Base-by-base conservation (phyloP, 805 yeast species). In the Nakazawaea wyomingensis region DNA sequence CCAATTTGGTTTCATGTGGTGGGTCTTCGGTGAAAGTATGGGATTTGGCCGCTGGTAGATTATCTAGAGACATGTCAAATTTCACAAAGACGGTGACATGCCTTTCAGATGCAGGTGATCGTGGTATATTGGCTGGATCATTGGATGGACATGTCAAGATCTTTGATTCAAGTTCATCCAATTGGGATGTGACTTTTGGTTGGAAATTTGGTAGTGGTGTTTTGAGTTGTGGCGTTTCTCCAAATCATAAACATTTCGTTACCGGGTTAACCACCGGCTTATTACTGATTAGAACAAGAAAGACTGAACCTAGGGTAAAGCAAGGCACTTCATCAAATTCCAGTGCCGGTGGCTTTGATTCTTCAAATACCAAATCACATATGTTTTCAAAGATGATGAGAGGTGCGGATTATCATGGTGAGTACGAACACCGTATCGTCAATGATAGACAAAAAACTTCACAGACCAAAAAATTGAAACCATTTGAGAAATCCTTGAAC, bases 191-290 rank as follows among this genome's bases (percentile, higher is more conserved):
- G 48, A 86, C 84, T 60, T 91, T 89, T 59, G 97, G 97, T 38
- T 91, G 98, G 97, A 91, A 90, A 64, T 91, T 85, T 57, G 96
- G 96, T 28, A 88, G 91, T 19, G 95, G 96, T 31, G 96, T 93
- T 0, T 69, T 93, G 52, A 72, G 87, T 54, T 81, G 96, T 59
- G 98, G 90, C 11, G 83, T 87, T 9, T 87, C 96, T 7, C 97
- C 98, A 21, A 76, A 81, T 50, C 79, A 71, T 53, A 84, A 85
- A 65, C 98, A 93, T 67, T 74, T 93, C 50, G 96, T 87, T 29
- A 86, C 93, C 13, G 99, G 99, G 39, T 73, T 93, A 51, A 82
- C 90, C 6, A 82, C 95, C 1, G 99, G 99, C 4, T 69, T 93
- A 45, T 66, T 93, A 38, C 82, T 96, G 7, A 84, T 93, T 41